Percentiles rank a stretch among this genome's conserved stretches.
These are phyloP conservation scores for Cladosporium sp. DNA, from an alignment of 2,329 filamentous ascomycete genomes.

Conservation along the genomic window DNA sequence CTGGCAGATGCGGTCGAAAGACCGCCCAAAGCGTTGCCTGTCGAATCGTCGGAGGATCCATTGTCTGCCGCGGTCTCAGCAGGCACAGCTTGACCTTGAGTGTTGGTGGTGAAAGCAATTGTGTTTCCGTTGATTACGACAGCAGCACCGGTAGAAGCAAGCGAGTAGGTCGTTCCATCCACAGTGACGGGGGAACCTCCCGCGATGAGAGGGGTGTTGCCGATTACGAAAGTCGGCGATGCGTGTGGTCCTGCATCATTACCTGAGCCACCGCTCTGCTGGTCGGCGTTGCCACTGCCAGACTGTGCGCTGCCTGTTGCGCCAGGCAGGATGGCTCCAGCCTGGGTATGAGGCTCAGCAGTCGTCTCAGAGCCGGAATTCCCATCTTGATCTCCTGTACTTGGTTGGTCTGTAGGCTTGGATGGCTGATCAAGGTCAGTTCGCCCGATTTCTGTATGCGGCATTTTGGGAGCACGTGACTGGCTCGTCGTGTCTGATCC, in stretches of 20 bases:
- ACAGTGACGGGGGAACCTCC: conserved; percentile 17
- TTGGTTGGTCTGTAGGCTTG: background rate
- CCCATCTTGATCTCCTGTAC: background rate
- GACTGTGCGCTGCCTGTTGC: background rate
- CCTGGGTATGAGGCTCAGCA: background rate
- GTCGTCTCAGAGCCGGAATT: background rate
- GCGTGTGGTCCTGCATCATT: background rate
- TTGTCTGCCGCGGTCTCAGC: background rate
- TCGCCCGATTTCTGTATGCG: background rate
- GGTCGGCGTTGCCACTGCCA: background rate
- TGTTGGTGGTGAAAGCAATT: background rate
- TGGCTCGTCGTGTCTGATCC: background rate
- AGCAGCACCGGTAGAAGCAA: conserved; percentile 19
- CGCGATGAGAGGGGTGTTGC: background rate
- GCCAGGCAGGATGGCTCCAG: background rate
- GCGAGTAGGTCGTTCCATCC: conserved; percentile 22
- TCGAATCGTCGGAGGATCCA: background rate
- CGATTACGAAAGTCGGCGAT: background rate
- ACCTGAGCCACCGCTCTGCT: background rate
- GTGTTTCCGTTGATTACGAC: conserved; percentile 25
- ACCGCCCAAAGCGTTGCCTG: background rate
- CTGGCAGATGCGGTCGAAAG: background rate
- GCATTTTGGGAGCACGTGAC: background rate
- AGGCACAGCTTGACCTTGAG: background rate
- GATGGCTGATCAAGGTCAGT: background rate